phyloP scores from a whole-genome alignment of 2,329 filamentous ascomycete genomes.

The Monilinia aucupariae region DNA sequence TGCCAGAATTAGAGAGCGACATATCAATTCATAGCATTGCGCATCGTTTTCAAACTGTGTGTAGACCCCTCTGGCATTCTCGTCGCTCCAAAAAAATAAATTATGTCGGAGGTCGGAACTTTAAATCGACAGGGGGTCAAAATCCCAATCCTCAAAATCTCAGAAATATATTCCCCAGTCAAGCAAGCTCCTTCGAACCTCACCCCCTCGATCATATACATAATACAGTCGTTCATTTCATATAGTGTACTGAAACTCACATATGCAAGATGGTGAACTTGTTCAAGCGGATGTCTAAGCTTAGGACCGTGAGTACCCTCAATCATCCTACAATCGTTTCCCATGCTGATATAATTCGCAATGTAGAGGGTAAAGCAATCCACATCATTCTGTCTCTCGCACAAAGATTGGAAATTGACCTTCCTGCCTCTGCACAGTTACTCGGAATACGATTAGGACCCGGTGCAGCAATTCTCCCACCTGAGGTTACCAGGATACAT shows the following conservation, averaged over 20 bases:
- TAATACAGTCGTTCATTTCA: not conserved
- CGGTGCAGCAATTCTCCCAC: slow-evolving; percentile 75
- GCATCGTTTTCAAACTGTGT: not conserved
- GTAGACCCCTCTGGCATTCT: not conserved
- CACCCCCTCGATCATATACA: slow-evolving; percentile 11
- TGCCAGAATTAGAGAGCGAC: slow-evolving; percentile 14
- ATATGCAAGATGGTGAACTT: slow-evolving; percentile 47
- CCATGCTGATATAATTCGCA: slow-evolving; percentile 22
- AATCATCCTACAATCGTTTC: not conserved
- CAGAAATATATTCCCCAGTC: slow-evolving; percentile 20
- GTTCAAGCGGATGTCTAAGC: slow-evolving; percentile 65
- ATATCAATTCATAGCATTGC: not conserved
- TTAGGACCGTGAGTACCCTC: slow-evolving; percentile 58
- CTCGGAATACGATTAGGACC: slow-evolving; percentile 72
- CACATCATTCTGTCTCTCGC: slow-evolving; percentile 8
- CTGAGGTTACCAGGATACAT: slow-evolving; percentile 68
- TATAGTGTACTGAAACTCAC: not conserved
- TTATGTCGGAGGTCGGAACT: slow-evolving; percentile 16
- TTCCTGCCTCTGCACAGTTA: slow-evolving; percentile 46
- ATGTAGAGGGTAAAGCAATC: slow-evolving; percentile 41
- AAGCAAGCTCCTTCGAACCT: slow-evolving; percentile 1
- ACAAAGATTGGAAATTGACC: slow-evolving; percentile 24
- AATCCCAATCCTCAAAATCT: slow-evolving; percentile 14
- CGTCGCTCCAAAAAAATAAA: slow-evolving; percentile 10
- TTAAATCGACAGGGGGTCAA: slow-evolving; percentile 7